These are phyloP conservation scores for Neonothopanus nambi DNA, from an alignment of 1,284 basidiomycete genomes.

Conservation along the genomic window DNA sequence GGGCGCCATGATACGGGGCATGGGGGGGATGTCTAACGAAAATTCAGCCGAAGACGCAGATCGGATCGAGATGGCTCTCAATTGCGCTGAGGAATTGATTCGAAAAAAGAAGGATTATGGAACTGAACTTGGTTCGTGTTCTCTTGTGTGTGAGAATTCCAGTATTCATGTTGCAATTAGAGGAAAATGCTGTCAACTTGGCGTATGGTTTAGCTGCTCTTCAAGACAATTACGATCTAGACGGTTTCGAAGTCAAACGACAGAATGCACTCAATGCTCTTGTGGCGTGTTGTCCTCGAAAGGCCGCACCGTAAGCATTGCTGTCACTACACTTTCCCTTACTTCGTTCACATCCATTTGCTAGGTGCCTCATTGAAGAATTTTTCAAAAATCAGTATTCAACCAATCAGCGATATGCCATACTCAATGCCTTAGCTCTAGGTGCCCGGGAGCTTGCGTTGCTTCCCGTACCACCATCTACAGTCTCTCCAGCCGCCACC, in stretches of 20 bases:
- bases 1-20: conserved; percentile 64
- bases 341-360: not conserved
- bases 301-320: conserved; percentile 74
- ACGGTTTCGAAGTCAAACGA: conserved; percentile 76
- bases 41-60: conserved; percentile 73
- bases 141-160: not conserved
- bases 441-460: conserved; percentile 86
- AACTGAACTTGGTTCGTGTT: conserved; percentile 74
- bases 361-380: conserved; percentile 82
- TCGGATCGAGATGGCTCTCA: conserved; percentile 76
- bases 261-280: conserved; percentile 80
- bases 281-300: conserved; percentile 74
- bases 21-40: conserved; percentile 42
- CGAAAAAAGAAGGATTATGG: conserved; percentile 82
- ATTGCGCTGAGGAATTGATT: conserved; percentile 78
- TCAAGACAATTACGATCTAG: conserved; percentile 83
- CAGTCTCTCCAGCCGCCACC: conserved; percentile 38
- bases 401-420: conserved; percentile 77
- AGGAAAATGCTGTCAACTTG: conserved; percentile 88
- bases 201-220: conserved; percentile 73
- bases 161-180: conserved; percentile 36
- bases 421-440: conserved; percentile 83
- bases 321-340: not conserved
- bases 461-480: conserved; percentile 51
- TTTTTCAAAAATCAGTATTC: conserved; percentile 94